These are phyloP conservation scores for Apostasia ramifera DNA, from an alignment of 106 monocot species.

Conservation along the genomic window DNA sequence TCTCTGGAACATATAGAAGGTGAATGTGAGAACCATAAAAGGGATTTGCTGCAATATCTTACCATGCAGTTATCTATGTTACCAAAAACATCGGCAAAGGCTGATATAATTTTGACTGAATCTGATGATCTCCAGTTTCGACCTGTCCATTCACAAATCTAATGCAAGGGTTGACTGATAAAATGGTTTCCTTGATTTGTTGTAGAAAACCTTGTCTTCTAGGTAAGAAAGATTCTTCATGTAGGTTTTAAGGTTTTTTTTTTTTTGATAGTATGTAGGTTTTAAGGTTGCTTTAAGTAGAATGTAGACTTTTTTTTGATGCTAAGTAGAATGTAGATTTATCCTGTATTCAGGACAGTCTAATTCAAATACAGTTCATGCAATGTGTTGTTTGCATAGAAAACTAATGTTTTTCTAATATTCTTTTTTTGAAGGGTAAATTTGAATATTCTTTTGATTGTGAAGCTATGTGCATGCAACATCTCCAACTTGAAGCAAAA, in stretches of 20 bases:
- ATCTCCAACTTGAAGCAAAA: background rate
- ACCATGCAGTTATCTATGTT: conserved; percentile 9
- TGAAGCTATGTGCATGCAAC: background rate
- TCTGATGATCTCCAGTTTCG: conserved; percentile 9
- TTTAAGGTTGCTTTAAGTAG: too few species aligned
- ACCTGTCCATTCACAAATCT: conserved; percentile 25
- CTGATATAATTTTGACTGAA: conserved; percentile 23
- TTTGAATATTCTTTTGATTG: conserved; percentile 5
- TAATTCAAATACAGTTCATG: too few species aligned
- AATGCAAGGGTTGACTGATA: conserved; percentile 9
- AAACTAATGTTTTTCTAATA: too few species aligned
- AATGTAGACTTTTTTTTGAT: background rate
- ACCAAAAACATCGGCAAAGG: conserved; percentile 18
- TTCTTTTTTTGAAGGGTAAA: background rate
- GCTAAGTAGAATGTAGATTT: background rate
- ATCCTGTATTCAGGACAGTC: too few species aligned
- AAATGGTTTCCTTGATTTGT: conserved; percentile 1
- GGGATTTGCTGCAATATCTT: conserved; percentile 12
- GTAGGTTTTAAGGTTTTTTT: too few species aligned
- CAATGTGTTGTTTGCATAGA: too few species aligned
- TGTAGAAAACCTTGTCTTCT: too few species aligned
- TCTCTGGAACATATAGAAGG: conserved; percentile 6
- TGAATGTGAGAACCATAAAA: background rate
- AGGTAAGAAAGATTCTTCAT: too few species aligned
- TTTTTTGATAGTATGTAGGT: too few species aligned